phyloP scores from a whole-genome alignment of 2,329 filamentous ascomycete species.

The Colletotrichum tamarilloi region DNA sequence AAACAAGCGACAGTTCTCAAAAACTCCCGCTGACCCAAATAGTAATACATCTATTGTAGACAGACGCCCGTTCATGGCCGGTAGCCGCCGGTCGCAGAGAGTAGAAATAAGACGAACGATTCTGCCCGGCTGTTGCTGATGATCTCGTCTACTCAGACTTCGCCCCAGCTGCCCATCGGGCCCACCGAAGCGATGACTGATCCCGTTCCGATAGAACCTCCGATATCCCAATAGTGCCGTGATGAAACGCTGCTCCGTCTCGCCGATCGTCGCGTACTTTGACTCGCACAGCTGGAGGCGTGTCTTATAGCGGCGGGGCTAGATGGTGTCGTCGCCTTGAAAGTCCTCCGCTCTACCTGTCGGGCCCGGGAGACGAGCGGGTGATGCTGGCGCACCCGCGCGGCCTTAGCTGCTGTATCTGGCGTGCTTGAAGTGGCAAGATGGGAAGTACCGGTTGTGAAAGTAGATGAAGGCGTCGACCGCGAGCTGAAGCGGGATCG shows the following conservation, averaged over 20 bases:
- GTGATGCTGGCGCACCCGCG: constrained; percentile 88
- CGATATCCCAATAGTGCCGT: constrained; percentile 93
- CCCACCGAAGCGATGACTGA: constrained; percentile 75
- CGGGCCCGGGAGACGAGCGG: constrained; percentile 77
- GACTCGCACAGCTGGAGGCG: constrained; percentile 82
- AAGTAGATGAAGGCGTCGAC: constrained; percentile 52
- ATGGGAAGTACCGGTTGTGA: constrained; percentile 57
- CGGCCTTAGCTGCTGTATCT: constrained; percentile 80
- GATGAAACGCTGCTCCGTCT: constrained; percentile 77
- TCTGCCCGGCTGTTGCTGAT: neutral
- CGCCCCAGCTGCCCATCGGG: constrained; percentile 82
- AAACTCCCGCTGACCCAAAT: constrained; percentile 18
- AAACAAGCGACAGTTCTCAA: neutral
- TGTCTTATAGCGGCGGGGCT: constrained; percentile 61
- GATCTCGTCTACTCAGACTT: constrained; percentile 61
- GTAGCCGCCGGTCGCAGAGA: neutral
- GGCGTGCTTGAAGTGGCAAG: constrained; percentile 64
- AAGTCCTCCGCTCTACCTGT: constrained; percentile 64
- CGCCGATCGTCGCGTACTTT: constrained; percentile 82
- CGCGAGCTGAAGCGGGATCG: constrained; percentile 76
- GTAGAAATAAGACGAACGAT: neutral
- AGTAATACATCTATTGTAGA: constrained; percentile 20
- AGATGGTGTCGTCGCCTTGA: constrained; percentile 64
- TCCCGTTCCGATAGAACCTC: constrained; percentile 81
- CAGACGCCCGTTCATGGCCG: constrained; percentile 5